phyloP scores from a whole-genome alignment of 768 basidiomycete species.

The Clitopilus passeckerianus region DNA sequence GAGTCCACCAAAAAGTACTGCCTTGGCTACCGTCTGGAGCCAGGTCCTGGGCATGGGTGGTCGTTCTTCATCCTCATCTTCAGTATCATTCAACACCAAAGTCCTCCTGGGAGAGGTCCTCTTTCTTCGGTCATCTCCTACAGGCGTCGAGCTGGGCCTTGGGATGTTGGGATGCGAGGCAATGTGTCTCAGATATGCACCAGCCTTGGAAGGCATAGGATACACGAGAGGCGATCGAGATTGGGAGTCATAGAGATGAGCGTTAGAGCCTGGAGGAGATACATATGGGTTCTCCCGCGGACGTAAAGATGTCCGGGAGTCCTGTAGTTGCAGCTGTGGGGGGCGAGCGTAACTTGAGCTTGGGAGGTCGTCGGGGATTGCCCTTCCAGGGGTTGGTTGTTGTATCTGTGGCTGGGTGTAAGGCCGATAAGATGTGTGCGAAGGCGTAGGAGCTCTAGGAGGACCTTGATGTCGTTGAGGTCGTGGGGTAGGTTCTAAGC shows the following conservation, averaged over 20 bases:
- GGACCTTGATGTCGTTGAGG: constrained; percentile 9
- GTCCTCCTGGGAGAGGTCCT: constrained; percentile 6
- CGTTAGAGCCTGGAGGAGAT: constrained; percentile 20
- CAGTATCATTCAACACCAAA: constrained; percentile 27
- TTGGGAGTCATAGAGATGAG: neutral
- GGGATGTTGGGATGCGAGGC: constrained; percentile 46
- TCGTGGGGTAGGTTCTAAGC: constrained; percentile 22
- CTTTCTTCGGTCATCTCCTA: constrained; percentile 6
- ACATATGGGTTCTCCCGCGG: constrained; percentile 13
- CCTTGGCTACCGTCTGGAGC: constrained; percentile 66
- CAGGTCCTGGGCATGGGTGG: constrained; percentile 68
- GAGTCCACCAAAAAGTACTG: constrained; percentile 50
- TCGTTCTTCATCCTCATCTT: constrained; percentile 24
- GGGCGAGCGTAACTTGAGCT: constrained; percentile 7
- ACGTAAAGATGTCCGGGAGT: constrained; percentile 17
- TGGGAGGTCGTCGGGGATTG: constrained; percentile 5
- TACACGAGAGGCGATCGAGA: constrained; percentile 16
- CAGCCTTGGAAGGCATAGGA: constrained; percentile 49
- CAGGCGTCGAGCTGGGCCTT: constrained; percentile 28
- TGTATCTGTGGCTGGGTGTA: constrained; percentile 9
- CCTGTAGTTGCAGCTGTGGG: constrained; percentile 1
- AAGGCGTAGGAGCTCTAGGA: constrained; percentile 10
- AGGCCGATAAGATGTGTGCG: constrained; percentile 1
- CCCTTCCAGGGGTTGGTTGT: constrained; percentile 4
- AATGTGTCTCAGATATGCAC: constrained; percentile 72